A percentile compares a stretch with the other conserved stretches of the same genome.
These are phyloP conservation scores for Arxiozyma slooffiae DNA, from an alignment of 1,139 yeast genomes.

Conservation along the genomic window DNA sequence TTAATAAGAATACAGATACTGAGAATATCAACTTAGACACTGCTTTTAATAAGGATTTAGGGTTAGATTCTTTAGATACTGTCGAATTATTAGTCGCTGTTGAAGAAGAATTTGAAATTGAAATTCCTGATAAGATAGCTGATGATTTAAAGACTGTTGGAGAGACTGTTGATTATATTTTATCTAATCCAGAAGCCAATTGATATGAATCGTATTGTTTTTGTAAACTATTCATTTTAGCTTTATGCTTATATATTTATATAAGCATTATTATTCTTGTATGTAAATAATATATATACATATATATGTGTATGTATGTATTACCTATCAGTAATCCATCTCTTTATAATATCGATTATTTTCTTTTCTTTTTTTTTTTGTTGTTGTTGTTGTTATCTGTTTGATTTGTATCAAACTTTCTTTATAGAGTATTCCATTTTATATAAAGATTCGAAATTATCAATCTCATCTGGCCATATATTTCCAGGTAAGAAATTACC, in stretches of 20 bases:
- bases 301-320: slow-evolving; percentile 3
- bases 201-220: slow-evolving; percentile 1
- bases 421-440: slow-evolving; percentile 17
- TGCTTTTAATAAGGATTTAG: slow-evolving; percentile 39
- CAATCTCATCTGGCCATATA: slow-evolving; percentile 39
- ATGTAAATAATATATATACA: background rate
- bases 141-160: slow-evolving; percentile 62
- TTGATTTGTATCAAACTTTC: too few relatives aligned
- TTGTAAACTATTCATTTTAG: background rate
- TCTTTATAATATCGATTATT: background rate
- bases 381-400: too few relatives aligned
- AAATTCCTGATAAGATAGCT: slow-evolving; percentile 55
- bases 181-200: slow-evolving; percentile 12
- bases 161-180: slow-evolving; percentile 51
- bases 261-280: background rate
- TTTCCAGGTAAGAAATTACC: slow-evolving; percentile 48
- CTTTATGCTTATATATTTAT: background rate
- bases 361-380: too few relatives aligned
- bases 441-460: slow-evolving; percentile 26
- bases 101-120: slow-evolving; percentile 63
- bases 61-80: slow-evolving; percentile 62
- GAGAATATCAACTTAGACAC: slow-evolving; percentile 26
- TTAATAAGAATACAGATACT: slow-evolving; percentile 24
- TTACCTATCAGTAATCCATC: background rate
- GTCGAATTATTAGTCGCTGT: slow-evolving; percentile 64